Evolutionary conservation across 2,329 filamentous ascomycete species (phyloP), one percentile per base, ranked within the genome.

Genomic region (Fusarium pilosicola): DNA sequence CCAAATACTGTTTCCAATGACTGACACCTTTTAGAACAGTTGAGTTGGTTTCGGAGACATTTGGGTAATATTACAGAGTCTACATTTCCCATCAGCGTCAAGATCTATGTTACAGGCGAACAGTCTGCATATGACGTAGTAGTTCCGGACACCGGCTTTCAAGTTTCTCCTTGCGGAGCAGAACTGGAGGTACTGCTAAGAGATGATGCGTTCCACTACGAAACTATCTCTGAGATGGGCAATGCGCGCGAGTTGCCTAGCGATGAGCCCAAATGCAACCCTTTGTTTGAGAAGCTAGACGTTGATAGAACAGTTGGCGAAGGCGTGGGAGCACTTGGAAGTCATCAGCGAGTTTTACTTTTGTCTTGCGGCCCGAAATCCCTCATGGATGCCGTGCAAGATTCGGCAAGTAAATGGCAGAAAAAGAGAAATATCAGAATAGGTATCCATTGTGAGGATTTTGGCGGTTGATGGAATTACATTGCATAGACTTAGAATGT

Each of bases 1-100:
- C 0, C n/a, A 26, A 0, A 34, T 9, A 6, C 0, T 6, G 11
- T 45, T 2, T 45, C 24, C 10, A 2, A 38, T 2, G 3, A 5
- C 39, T 34, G 7, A 15, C 12, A 11, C 1, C 3, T 6, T 42
- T 2, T 57, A 64, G 61, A 58, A 2, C 61, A 64, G 0, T 2
- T 64, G 12, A 32, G 12, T 22, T 64, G 54, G 61, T 64, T 64
- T 26, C 28, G 11, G 6, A 5, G 24, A 17, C 61, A 64, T 45
- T 28, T 59, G 8, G 0, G 34, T 15, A 44, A 24, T 2, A 32
- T 59, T 3, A 7, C 7, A 1, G n/a, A 36, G 14, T 56, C 28
- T 24, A 6, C 1, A 1, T n/a, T 2, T 36, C 24, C 34, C 15
- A 20, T 51, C 6, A 36, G 28, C 9, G 1, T 64, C 8, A 51